phyloP scores from a whole-genome alignment of 2,329 filamentous ascomycete species.

The Colletotrichum sojae region DNA sequence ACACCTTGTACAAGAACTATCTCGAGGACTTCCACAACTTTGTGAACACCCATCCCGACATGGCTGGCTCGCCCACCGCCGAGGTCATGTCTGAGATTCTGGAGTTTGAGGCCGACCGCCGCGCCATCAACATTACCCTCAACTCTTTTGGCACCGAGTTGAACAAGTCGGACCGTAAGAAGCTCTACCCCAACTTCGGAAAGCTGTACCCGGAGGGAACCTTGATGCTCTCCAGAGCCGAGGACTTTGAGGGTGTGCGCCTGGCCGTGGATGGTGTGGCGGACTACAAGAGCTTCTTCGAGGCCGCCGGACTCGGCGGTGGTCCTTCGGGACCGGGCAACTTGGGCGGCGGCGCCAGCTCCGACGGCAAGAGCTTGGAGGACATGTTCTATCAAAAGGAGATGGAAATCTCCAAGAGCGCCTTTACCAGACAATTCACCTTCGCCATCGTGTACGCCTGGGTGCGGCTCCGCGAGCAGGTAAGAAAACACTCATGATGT shows the following conservation, averaged over 20 bases:
- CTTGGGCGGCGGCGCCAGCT: slow-evolving; percentile 83
- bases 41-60: slow-evolving; percentile 89
- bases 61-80: slow-evolving; percentile 88
- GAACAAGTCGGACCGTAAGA: slow-evolving; percentile 92
- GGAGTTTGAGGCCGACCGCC: slow-evolving; percentile 95
- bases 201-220: slow-evolving; percentile 94
- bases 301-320: slow-evolving; percentile 85
- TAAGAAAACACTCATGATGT: slow-evolving; percentile 60
- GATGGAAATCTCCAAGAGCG: slow-evolving; percentile 97
- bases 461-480: slow-evolving; percentile 98
- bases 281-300: slow-evolving; percentile 97
- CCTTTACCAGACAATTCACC: slow-evolving; percentile 96
- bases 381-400: slow-evolving; percentile 99
- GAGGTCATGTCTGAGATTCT: slow-evolving; percentile 97
- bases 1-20: slow-evolving; percentile 99
- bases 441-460: slow-evolving; percentile 96
- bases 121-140: slow-evolving; percentile 98
- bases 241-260: slow-evolving; percentile 93
- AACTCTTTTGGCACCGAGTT: slow-evolving; percentile 99
- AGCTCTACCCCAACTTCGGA: slow-evolving; percentile 94
- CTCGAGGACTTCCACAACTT: slow-evolving; percentile 97
- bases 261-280: slow-evolving; percentile 92
- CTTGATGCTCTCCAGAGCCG: slow-evolving; percentile 92
- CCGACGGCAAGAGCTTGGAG: slow-evolving; percentile 91
- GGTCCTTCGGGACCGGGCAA: slow-evolving; percentile 83